Evolutionary conservation across 2,329 filamentous ascomycete genomes (phyloP), one percentile per base, ranked within the genome.

Genomic region (Colletotrichum chlorophyti): DNA sequence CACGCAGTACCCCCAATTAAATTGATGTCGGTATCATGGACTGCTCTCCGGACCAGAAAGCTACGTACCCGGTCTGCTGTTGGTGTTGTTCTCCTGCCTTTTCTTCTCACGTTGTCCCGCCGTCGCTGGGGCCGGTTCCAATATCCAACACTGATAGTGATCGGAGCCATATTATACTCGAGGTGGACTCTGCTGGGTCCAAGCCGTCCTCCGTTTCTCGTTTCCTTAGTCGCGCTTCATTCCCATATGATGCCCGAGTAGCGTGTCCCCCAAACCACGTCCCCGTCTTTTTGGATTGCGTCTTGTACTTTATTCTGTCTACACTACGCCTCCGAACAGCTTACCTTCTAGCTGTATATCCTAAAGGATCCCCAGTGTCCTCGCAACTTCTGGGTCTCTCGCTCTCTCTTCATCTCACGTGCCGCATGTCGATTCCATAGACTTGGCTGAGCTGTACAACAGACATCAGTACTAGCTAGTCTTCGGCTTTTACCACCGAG

Each of bases 211-310:
- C 17, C 32, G 38, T 60, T 52, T 50, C 45, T 57, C 52, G 51
- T 41, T 58, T 57, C 52, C 57, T 52, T 45, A 55, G 51, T 26
- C 32, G 51, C 37, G 55, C 51, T 57, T 50, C 45, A 50, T 50
- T 57, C 50, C 43, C 57, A 57, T 57, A 60, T 60, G 45, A 57
- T 60, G 57, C 51, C 52, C 57, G 55, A 60, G 57, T 38, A 57
- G 43, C 45, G 57, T 34, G 38, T n/a, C 41, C 51, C 43, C 57
- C 57, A 29, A 60, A 21, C 45, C 26, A 27, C 52, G 50, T 50
- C 52, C 46, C 57, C 57, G 50, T 60, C 45, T 34, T 50, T 57
- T 31, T 45, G 27, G 34, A 31, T 46, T 37, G 52, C 45, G 27
- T 40, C 24, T 34, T 48, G 42, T 58, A 35, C 54, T 50, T 34